These are phyloP conservation scores for Cocos nucifera DNA, from an alignment of 176 grass and related monocot species.

Conservation along the genomic window DNA sequence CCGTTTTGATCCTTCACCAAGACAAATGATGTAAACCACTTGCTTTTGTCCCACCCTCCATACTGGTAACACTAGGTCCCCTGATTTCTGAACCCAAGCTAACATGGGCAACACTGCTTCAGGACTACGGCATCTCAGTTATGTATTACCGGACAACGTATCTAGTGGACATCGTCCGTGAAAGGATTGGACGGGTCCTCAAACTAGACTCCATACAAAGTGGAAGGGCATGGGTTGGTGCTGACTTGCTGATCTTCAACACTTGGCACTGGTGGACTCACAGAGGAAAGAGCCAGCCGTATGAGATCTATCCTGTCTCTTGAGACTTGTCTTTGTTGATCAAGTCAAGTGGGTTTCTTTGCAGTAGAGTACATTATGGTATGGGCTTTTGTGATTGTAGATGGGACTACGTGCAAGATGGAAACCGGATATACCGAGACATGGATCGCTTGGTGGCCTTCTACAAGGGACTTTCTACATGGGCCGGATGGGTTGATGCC, in stretches of 20 bases:
- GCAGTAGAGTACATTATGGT: too few species aligned
- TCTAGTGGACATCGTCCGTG: slow-evolving; percentile 39
- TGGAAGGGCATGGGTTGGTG: slow-evolving; percentile 24
- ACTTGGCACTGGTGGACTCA: slow-evolving; percentile 64
- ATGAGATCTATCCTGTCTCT: not conserved
- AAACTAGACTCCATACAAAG: slow-evolving; percentile 32
- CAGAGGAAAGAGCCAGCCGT: slow-evolving; percentile 10
- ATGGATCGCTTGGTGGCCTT: slow-evolving; percentile 43
- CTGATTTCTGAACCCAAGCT: too few species aligned
- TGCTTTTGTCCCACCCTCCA: too few species aligned
- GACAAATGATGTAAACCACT: too few species aligned
- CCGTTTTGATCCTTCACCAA: too few species aligned
- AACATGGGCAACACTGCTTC: not conserved
- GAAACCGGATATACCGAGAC: slow-evolving; percentile 22
- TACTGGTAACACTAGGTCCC: too few species aligned
- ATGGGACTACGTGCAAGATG: slow-evolving; percentile 46
- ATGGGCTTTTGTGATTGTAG: slow-evolving; percentile 9
- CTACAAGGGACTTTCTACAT: slow-evolving; percentile 45
- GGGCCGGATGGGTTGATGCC: slow-evolving; percentile 38
- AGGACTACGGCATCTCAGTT: slow-evolving; percentile 34
- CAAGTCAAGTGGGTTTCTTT: too few species aligned
- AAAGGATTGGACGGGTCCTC: slow-evolving; percentile 30
- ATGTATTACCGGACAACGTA: slow-evolving; percentile 31
- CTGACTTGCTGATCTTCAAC: slow-evolving; percentile 53
- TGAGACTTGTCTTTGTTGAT: too few species aligned